Percentiles rank a stretch among this genome's conserved stretches.
Evolutionary conservation across 2,329 filamentous ascomycete species (phyloP).

Genomic region (Chalaropsis thielavioides): DNA sequence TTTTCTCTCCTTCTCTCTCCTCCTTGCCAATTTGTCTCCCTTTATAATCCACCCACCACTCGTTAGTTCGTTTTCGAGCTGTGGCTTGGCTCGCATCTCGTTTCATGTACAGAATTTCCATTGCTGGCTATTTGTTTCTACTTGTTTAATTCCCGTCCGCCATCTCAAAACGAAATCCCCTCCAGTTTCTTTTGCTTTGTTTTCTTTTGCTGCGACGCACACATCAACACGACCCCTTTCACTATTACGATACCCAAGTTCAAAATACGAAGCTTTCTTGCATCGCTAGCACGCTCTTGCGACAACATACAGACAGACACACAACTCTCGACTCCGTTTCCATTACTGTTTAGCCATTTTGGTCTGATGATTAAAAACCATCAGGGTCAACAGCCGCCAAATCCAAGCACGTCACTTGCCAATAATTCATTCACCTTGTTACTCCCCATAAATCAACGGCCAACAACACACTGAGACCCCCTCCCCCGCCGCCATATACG

Average conservation of each 20-base stretch:
- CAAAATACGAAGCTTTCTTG: not conserved
- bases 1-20: not conserved
- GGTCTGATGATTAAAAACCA: not conserved
- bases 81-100: not conserved
- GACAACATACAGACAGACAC: not conserved
- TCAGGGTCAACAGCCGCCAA: not conserved
- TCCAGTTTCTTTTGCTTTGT: constrained; percentile 4
- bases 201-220: constrained; percentile 16
- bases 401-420: not conserved
- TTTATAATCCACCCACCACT: not conserved
- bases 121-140: not conserved
- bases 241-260: not conserved
- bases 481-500: not conserved
- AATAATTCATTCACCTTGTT: not conserved
- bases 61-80: not conserved
- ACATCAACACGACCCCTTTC: not conserved
- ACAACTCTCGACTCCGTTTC: not conserved
- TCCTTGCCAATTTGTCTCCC: not conserved
- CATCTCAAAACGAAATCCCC: constrained; percentile 9
- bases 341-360: not conserved
- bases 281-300: not conserved
- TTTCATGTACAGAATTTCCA: constrained; percentile 10
- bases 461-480: no score
- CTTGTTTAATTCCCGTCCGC: not conserved
- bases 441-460: not conserved